Evolutionary conservation across 495 filamentous ascomycete genomes (phyloP).

Genomic region (Aspergillus nidulans): DNA sequence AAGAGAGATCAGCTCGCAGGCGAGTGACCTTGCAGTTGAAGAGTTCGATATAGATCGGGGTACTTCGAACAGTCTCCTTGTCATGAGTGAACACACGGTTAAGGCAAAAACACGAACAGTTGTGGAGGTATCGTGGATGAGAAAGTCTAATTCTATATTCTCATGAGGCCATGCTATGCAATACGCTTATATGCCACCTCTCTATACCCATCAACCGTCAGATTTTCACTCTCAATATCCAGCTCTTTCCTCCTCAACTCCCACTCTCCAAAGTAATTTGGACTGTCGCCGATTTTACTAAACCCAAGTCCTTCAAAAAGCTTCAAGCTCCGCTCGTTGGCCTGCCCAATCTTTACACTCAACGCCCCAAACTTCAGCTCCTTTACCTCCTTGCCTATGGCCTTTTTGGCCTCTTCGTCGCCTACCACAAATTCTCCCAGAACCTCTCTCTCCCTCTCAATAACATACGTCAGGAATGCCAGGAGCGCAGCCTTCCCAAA

Average conservation of each 20-base stretch:
- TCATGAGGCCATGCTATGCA: background rate
- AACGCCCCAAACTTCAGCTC: conserved; percentile 34
- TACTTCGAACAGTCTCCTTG: no score
- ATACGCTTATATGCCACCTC: conserved; percentile 33
- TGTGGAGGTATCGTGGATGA: no score
- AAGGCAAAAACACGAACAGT: no score
- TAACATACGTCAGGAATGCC: conserved; percentile 64
- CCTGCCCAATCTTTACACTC: conserved; percentile 56
- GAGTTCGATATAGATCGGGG: no score
- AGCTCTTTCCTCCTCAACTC: conserved; percentile 47
- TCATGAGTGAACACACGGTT: no score
- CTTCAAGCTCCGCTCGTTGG: conserved; percentile 51
- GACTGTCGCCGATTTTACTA: conserved; percentile 36
- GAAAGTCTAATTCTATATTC: no score
- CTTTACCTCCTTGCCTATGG: conserved; percentile 1
- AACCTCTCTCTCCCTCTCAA: conserved; percentile 44
- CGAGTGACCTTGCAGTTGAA: no score
- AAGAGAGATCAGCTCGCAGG: no score
- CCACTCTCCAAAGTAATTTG: conserved; percentile 66
- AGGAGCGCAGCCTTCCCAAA: conserved; percentile 62
- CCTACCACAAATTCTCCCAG: conserved; percentile 52
- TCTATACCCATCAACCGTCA: conserved; percentile 34
- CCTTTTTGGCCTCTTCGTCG: conserved; percentile 16
- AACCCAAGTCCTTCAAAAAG: conserved; percentile 61
- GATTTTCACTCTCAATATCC: conserved; percentile 17